These are phyloP conservation scores for Colletotrichum siamense DNA, from an alignment of 2,329 filamentous ascomycete species.

Conservation along the genomic window DNA sequence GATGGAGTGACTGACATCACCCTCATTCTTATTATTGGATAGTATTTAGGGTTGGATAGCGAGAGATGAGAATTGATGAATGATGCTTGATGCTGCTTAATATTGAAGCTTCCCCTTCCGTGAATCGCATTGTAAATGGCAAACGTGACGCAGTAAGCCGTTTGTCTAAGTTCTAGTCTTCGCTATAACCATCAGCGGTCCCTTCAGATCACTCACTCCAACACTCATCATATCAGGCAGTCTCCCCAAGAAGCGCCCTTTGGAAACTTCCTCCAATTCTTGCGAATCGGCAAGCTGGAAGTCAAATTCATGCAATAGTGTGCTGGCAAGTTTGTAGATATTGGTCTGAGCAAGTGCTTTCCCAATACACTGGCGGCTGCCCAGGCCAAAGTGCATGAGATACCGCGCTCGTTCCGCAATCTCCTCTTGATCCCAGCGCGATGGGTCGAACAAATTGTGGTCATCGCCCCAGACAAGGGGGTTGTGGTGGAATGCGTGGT, in stretches of 20 bases:
- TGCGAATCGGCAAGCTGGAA: neutral
- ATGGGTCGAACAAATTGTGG: neutral
- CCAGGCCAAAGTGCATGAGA: constrained; percentile 11
- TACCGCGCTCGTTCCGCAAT: neutral
- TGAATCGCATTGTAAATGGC: neutral
- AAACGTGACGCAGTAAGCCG: neutral
- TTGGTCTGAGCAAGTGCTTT: constrained; percentile 7
- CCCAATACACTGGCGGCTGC: constrained; percentile 4
- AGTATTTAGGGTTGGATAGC: neutral
- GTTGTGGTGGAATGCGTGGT: constrained; percentile 7
- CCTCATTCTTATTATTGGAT: neutral
- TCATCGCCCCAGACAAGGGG: neutral
- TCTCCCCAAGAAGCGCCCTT: neutral
- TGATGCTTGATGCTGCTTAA: neutral
- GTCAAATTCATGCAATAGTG: neutral
- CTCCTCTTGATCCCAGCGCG: neutral
- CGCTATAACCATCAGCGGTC: neutral
- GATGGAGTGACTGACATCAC: neutral
- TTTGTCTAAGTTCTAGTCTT: neutral
- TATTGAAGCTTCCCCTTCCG: neutral
- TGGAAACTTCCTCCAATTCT: neutral
- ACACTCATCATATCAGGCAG: neutral
- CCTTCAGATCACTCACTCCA: neutral
- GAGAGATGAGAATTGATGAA: neutral
- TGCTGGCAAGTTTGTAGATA: constrained; percentile 6